Evolutionary conservation across 208 protist species (phyloP).

Genomic region (Wallacemonas sp.): DNA sequence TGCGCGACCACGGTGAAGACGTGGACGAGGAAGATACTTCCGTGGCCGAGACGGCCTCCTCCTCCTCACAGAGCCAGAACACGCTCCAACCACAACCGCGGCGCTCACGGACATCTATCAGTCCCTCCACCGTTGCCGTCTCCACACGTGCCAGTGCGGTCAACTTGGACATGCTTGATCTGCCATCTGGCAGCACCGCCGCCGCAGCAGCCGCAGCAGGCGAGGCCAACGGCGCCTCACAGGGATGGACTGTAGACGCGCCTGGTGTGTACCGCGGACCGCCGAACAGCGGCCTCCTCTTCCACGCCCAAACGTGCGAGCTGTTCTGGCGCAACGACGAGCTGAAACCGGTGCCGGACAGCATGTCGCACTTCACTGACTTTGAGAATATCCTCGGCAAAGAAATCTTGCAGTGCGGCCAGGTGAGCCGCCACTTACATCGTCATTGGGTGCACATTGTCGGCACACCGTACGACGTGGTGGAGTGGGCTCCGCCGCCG

Average conservation of each 20-base stretch:
- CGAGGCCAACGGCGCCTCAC: neutral
- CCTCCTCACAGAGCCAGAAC: too few species aligned
- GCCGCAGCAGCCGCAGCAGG: neutral
- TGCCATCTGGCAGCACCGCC: neutral
- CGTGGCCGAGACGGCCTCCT: too few species aligned
- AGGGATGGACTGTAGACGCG: neutral
- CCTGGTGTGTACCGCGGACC: conserved; percentile 50
- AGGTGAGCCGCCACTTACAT: conserved; percentile 56
- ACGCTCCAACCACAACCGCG: too few species aligned
- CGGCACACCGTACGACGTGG: conserved; percentile 76
- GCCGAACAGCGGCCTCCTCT: conserved; percentile 44
- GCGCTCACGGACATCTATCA: neutral
- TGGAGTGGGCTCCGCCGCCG: conserved; percentile 66
- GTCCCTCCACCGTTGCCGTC: conserved; percentile 12
- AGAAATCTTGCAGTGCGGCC: conserved; percentile 69
- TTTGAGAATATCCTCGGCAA: conserved; percentile 80
- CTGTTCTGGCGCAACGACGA: conserved; percentile 84
- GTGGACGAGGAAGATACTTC: too few species aligned
- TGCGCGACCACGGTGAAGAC: too few species aligned
- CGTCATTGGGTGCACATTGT: conserved; percentile 84
- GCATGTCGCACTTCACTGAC: conserved; percentile 86
- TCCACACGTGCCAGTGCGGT: conserved; percentile 16
- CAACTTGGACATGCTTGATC: neutral
- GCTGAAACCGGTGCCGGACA: conserved; percentile 79
- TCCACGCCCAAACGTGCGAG: conserved; percentile 75